Evolutionary conservation across 495 filamentous ascomycete species (phyloP), one percentile per base, ranked within the genome.

Genomic region (Hypoxylon trugodes): DNA sequence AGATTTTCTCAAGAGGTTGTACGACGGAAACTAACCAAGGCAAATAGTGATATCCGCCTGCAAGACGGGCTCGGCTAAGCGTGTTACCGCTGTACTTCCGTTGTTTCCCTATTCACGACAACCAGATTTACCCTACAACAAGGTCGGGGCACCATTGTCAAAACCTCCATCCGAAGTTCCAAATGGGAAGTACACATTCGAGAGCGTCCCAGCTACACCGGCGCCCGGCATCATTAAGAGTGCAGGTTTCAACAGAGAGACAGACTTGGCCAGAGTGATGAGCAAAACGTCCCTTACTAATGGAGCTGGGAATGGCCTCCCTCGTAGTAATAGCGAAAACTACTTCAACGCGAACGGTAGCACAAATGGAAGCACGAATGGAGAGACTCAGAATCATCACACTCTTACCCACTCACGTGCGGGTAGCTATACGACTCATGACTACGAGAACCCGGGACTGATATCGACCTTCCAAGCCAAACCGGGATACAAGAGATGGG

Each of bases 401-500:
- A 49, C 35, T 30, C 52, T 54, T 12, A 54, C 57, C 8, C 46
- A 61, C 9, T 62, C 59, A 21, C 67, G 68, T 8, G 52, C 47
- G 2, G 73, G 68, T 30, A 73, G 62, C 42, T 86, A 79, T 66
- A 84, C 81, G 28, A 81, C 83, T 12, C 82, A 87, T 61, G 82
- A 89, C 62, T 79, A 80, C 53, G 83, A 88, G 52, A 84, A 84
- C 46, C 75, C 77, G 7, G 80, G 79, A 24, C 74, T 81, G 38
- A 61, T 79, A n/a, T 77, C 73, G n/a, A 78, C 81, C 33, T 96
- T 97, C 77, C 79, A 90, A 62, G 88, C 92, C 0, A 91, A 92
- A 63, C 90, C 92, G 1, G 95, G 95, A 12, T 98, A 98, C 73
- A 96, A 93, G 76, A 91, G 96, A 80, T 98, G 96, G 95, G 93